Conservation (phyloP, 805 yeast species). For the Blastobotrys parvus region DNA sequence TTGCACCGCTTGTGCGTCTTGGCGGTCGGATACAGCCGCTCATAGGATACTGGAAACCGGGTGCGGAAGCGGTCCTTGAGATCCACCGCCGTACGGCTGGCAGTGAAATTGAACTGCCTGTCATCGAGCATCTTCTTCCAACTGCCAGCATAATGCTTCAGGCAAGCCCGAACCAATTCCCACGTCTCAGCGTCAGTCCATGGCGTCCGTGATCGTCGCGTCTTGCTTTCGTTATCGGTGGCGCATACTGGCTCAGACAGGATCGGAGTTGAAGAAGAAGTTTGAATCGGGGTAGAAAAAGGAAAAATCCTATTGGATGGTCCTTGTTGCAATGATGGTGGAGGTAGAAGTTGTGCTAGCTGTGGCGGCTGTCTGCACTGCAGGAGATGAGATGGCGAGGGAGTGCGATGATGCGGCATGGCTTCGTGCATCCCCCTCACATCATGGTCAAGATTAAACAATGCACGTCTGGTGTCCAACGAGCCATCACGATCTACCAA, state of each 20-base stretch:
- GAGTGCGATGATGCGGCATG: background rate
- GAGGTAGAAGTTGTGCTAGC: too few species aligned
- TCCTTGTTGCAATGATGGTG: too few species aligned
- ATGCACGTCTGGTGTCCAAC: too few species aligned
- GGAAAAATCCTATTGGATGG: too few species aligned
- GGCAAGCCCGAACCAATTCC: slow-evolving; percentile 36
- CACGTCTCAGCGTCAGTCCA: slow-evolving; percentile 38
- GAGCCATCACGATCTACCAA: too few species aligned
- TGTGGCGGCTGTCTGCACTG: too few species aligned
- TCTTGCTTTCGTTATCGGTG: slow-evolving; percentile 13
- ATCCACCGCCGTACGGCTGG: slow-evolving; percentile 39
- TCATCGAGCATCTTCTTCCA: slow-evolving; percentile 40
- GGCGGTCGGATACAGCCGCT: slow-evolving; percentile 37
- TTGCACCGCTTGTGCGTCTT: slow-evolving; percentile 33
- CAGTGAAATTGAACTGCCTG: slow-evolving; percentile 31
- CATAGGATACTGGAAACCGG: slow-evolving; percentile 37
- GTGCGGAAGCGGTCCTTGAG: slow-evolving; percentile 39
- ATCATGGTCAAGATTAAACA: too few species aligned
- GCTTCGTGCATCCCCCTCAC: too few species aligned
- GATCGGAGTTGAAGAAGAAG: too few species aligned
- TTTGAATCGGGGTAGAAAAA: too few species aligned
- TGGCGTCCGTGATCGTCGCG: slow-evolving; percentile 30
- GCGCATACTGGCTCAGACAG: background rate
- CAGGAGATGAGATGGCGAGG: background rate
- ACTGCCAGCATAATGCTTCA: slow-evolving; percentile 36